Evolutionary conservation across 1,139 yeast genomes (phyloP).

Genomic region (Tardiomyces depauwii): DNA sequence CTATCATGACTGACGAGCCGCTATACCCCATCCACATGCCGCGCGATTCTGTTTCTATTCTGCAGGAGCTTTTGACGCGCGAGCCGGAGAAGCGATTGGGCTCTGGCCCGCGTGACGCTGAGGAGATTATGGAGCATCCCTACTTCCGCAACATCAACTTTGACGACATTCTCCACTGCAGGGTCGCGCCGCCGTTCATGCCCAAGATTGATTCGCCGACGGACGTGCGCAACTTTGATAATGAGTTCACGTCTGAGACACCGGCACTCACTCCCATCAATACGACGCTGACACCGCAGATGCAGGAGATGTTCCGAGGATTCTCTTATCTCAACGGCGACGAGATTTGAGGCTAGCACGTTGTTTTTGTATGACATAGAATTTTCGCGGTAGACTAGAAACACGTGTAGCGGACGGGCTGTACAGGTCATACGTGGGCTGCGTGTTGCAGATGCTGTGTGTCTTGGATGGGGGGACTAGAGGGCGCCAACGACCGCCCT

Average conservation of each 20-base stretch:
- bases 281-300: constrained; percentile 69
- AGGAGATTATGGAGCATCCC: constrained; percentile 90
- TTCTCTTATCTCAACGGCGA: constrained; percentile 82
- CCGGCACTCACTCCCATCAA: constrained; percentile 94
- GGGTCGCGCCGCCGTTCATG: constrained; percentile 53
- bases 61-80: constrained; percentile 82
- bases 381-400: too few species aligned
- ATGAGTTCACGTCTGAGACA: constrained; percentile 88
- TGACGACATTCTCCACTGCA: constrained; percentile 66
- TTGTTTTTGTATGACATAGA: too few species aligned
- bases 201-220: constrained; percentile 83
- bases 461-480: too few species aligned
- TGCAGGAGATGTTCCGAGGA: constrained; percentile 96
- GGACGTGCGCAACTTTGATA: constrained; percentile 88
- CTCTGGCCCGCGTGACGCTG: constrained; percentile 77
- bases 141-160: constrained; percentile 85
- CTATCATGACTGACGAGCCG: constrained; percentile 97
- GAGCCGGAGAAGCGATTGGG: constrained; percentile 83
- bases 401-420: too few species aligned
- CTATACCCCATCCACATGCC: constrained; percentile 96
- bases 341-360: constrained; percentile 10
- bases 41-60: constrained; percentile 85
- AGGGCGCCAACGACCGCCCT: too few species aligned
- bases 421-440: too few species aligned
- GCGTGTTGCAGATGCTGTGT: too few species aligned